Percentiles rank a stretch among this genome's conserved stretches.
Conservation (phyloP, 495 filamentous ascomycete species). For the Penicillium crystallinum region DNA sequence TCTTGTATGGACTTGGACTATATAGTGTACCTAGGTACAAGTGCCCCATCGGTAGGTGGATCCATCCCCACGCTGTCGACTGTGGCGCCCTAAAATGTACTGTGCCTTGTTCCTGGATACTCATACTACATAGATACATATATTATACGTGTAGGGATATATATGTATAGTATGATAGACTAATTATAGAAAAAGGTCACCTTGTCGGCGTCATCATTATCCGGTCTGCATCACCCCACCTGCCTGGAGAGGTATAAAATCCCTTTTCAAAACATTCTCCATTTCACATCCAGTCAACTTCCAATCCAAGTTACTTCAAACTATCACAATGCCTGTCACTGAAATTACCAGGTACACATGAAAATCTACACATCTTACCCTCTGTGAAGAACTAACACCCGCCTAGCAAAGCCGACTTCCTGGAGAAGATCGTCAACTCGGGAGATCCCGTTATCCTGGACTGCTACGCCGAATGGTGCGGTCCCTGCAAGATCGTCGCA, state of each 20-base stretch:
- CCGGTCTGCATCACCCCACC: not conserved
- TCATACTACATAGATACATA: not conserved
- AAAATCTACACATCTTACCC: not conserved
- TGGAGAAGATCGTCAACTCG: constrained; percentile 28
- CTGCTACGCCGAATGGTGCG: constrained; percentile 85
- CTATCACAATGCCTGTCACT: constrained; percentile 1
- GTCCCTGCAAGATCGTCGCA: constrained; percentile 81
- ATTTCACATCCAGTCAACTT: not conserved
- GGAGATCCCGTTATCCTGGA: constrained; percentile 62
- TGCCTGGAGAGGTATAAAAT: not conserved
- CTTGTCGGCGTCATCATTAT: not conserved
- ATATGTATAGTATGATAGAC: not conserved
- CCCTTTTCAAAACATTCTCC: not conserved
- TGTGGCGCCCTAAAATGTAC: not conserved
- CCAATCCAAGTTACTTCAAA: not conserved
- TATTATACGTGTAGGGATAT: not conserved
- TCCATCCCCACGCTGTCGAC: not conserved
- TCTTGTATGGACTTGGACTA: too few relatives aligned
- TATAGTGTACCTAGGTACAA: too few relatives aligned
- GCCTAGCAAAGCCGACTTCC: constrained; percentile 14
- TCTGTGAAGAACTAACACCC: not conserved
- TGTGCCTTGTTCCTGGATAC: not conserved
- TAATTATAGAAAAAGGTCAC: not conserved
- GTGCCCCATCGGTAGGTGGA: not conserved
- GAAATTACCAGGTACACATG: not conserved